Conservation (phyloP, 2,329 filamentous ascomycete species). For the Aspergillus hortae region DNA sequence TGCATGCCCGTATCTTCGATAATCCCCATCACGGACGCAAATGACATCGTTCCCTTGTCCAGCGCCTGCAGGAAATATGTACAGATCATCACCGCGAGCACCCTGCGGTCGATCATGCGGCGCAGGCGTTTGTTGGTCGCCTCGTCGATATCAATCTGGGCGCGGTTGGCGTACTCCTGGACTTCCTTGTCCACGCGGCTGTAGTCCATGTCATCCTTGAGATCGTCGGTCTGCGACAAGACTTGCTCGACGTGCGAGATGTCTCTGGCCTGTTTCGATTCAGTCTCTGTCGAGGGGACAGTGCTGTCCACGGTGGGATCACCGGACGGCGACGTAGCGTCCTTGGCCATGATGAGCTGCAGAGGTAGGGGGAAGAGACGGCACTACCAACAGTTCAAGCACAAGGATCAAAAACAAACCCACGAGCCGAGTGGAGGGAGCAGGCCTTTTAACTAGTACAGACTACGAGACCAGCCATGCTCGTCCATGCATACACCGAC, state of each 20-base stretch:
- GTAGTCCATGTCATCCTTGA: constrained; percentile 54
- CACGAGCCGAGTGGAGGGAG: background rate
- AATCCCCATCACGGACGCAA: constrained; percentile 41
- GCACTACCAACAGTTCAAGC: background rate
- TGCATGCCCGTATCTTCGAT: constrained; percentile 47
- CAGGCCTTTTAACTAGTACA: background rate
- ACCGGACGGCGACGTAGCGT: background rate
- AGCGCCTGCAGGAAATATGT: constrained; percentile 67
- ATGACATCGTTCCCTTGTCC: constrained; percentile 42
- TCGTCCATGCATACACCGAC: background rate
- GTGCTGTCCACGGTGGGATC: background rate
- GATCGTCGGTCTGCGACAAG: constrained; percentile 42
- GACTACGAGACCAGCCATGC: background rate
- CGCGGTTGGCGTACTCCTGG: constrained; percentile 62
- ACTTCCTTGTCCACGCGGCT: constrained; percentile 66
- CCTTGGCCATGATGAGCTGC: background rate
- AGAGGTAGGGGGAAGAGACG: background rate
- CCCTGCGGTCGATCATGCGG: constrained; percentile 62
- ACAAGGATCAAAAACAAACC: background rate
- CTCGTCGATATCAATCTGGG: constrained; percentile 54
- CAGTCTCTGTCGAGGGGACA: background rate
- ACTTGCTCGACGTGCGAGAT: constrained; percentile 49
- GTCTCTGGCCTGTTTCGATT: constrained; percentile 15
- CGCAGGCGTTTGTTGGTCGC: constrained; percentile 61
- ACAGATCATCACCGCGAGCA: constrained; percentile 67